Percentiles rank a stretch among this genome's conserved stretches.
These are phyloP conservation scores for Metschnikowia baotianmanensis DNA, from an alignment of 805 yeast species.

Conservation along the genomic window DNA sequence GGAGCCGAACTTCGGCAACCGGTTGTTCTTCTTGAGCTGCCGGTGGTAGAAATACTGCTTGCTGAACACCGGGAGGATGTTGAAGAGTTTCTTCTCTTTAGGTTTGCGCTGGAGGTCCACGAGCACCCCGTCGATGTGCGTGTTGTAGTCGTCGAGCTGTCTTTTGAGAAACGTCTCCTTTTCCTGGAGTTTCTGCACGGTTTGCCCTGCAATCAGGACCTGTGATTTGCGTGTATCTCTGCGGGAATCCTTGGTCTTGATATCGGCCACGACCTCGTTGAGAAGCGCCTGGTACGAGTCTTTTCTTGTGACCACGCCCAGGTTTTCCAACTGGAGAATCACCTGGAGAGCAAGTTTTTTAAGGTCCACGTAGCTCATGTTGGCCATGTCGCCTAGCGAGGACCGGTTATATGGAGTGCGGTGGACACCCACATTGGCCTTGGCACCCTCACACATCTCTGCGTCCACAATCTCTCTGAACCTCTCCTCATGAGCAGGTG, in stretches of 20 bases:
- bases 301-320: conserved; percentile 61
- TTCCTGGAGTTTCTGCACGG: conserved; percentile 42
- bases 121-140: conserved; percentile 45
- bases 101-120: conserved; percentile 44
- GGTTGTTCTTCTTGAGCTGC: conserved; percentile 62
- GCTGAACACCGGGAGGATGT: conserved; percentile 55
- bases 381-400: conserved; percentile 49
- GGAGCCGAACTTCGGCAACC: conserved; percentile 72
- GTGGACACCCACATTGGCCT: conserved; percentile 18
- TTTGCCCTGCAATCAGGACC: conserved; percentile 38
- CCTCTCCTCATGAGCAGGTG: conserved; percentile 63
- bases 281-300: conserved; percentile 76
- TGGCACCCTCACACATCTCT: conserved; percentile 39
- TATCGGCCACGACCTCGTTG: conserved; percentile 82
- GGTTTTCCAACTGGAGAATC: conserved; percentile 68
- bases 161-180: conserved; percentile 45
- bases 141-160: conserved; percentile 46
- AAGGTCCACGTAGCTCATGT: conserved; percentile 63
- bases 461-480: conserved; percentile 54
- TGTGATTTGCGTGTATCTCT: conserved; percentile 42
- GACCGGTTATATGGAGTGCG: conserved; percentile 44
- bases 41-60: conserved; percentile 76
- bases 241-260: conserved; percentile 49
- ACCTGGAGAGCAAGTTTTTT: conserved; percentile 74
- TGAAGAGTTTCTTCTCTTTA: conserved; percentile 45